A percentile compares a stretch with the other conserved stretches of the same genome.
Conservation (phyloP, 345 rosid species). For the Lumnitzera racemosa region DNA sequence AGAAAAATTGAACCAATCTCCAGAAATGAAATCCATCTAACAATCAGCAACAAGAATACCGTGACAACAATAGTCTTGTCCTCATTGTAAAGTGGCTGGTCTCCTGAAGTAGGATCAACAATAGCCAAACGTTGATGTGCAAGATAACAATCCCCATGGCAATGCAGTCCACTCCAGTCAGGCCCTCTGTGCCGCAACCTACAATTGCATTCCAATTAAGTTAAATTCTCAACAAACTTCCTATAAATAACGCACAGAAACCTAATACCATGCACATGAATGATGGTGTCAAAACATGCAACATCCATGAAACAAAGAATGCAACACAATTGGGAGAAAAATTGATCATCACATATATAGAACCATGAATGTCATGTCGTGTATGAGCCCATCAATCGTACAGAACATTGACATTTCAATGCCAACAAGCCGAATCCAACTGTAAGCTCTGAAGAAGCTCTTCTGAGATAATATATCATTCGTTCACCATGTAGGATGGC, state of each 20-base stretch:
- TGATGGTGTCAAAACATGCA: too few species aligned
- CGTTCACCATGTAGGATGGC: too few species aligned
- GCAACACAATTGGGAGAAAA: too few species aligned
- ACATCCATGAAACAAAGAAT: too few species aligned
- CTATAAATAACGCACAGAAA: neutral
- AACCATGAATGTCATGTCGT: too few species aligned
- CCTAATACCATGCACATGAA: neutral
- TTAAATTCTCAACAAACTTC: neutral
- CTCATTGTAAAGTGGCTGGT: constrained; percentile 91
- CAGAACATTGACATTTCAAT: too few species aligned
- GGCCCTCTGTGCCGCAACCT: constrained; percentile 99
- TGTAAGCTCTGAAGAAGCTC: too few species aligned
- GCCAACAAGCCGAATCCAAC: too few species aligned
- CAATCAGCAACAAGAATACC: constrained; percentile 18
- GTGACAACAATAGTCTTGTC: constrained; percentile 74
- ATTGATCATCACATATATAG: too few species aligned
- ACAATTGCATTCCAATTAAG: neutral
- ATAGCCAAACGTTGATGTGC: constrained; percentile 92
- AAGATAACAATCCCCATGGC: constrained; percentile 59
- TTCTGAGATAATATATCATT: too few species aligned
- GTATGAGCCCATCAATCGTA: too few species aligned
- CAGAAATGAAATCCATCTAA: neutral
- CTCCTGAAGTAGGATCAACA: constrained; percentile 91
- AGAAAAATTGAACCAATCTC: neutral
- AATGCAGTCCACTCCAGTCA: constrained; percentile 95